Conservation (phyloP, 1,284 basidiomycete species). For the Phylloboletellus chloephorus region DNA sequence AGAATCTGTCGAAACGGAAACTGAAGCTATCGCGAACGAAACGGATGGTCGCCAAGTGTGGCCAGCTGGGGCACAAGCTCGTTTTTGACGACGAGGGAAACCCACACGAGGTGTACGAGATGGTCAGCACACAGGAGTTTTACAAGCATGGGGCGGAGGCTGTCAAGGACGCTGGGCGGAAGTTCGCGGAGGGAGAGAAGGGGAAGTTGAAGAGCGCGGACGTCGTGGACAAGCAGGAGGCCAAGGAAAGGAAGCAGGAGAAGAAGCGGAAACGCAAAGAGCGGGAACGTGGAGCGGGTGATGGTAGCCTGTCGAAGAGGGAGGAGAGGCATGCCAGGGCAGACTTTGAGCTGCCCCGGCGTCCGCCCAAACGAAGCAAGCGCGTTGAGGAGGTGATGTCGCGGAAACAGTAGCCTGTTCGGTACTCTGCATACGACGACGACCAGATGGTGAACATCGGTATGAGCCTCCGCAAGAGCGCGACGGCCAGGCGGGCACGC, state of each 20-base stretch:
- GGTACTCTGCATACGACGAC: too few relatives aligned
- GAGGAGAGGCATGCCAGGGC: slow-evolving; percentile 32
- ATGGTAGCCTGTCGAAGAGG: slow-evolving; percentile 8
- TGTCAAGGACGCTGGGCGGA: slow-evolving; percentile 60
- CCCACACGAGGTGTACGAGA: slow-evolving; percentile 77
- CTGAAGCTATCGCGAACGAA: slow-evolving; percentile 72
- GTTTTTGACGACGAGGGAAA: slow-evolving; percentile 85
- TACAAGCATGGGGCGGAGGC: slow-evolving; percentile 54
- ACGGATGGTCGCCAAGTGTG: slow-evolving; percentile 64
- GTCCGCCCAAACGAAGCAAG: slow-evolving; percentile 41
- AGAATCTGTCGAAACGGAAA: slow-evolving; percentile 50
- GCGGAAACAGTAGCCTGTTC: too few relatives aligned
- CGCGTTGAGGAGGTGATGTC: too few relatives aligned
- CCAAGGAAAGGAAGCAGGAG: slow-evolving; percentile 82
- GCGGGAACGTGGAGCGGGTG: slow-evolving; percentile 50
- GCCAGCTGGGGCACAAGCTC: slow-evolving; percentile 63
- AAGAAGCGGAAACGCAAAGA: slow-evolving; percentile 89
- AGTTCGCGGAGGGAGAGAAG: slow-evolving; percentile 71
- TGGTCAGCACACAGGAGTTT: slow-evolving; percentile 68
- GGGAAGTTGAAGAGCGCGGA: slow-evolving; percentile 69
- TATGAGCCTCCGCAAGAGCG: too few relatives aligned
- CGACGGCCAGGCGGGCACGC: slow-evolving; percentile 5
- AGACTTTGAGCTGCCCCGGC: slow-evolving; percentile 54
- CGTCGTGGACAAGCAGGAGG: slow-evolving; percentile 74
- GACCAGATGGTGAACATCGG: too few relatives aligned